Evolutionary conservation across 2,329 filamentous ascomycete species (phyloP).

Genomic region (Pseudogymnoascus pannorum): DNA sequence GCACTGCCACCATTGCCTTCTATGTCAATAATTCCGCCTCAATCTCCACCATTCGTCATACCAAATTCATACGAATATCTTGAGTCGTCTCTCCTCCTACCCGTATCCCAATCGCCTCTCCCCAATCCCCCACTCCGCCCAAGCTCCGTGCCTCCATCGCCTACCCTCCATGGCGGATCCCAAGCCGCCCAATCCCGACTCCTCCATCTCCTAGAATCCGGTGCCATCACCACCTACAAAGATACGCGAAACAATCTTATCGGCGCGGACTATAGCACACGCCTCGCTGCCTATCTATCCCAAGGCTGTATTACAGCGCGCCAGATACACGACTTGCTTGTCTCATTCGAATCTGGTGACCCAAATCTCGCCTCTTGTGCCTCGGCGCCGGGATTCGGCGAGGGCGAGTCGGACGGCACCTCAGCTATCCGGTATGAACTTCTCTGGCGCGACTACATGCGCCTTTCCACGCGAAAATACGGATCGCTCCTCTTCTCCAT

Average conservation of each 20-base stretch:
- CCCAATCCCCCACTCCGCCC: slow-evolving; percentile 46
- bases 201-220: slow-evolving; percentile 51
- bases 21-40: slow-evolving; percentile 43
- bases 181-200: slow-evolving; percentile 51
- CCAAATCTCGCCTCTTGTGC: slow-evolving; percentile 17
- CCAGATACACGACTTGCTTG: slow-evolving; percentile 61
- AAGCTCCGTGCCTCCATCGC: slow-evolving; percentile 46
- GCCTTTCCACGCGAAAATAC: slow-evolving; percentile 66
- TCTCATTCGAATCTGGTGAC: slow-evolving; percentile 61
- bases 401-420: slow-evolving; percentile 67
- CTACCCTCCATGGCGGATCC: slow-evolving; percentile 65
- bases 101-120: slow-evolving; percentile 44
- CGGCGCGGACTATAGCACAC: slow-evolving; percentile 65
- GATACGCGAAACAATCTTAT: slow-evolving; percentile 64
- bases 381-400: slow-evolving; percentile 43
- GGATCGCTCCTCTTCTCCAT: slow-evolving; percentile 55
- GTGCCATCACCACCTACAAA: slow-evolving; percentile 58
- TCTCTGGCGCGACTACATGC: slow-evolving; percentile 76
- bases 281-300: slow-evolving; percentile 65
- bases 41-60: slow-evolving; percentile 56
- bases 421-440: slow-evolving; percentile 64
- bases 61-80: slow-evolving; percentile 48
- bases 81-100: slow-evolving; percentile 47
- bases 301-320: slow-evolving; percentile 67
- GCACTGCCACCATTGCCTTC: slow-evolving; percentile 52